Base-by-base conservation (phyloP, 2,329 filamentous ascomycete species). In the Colletotrichum spinosum region DNA sequence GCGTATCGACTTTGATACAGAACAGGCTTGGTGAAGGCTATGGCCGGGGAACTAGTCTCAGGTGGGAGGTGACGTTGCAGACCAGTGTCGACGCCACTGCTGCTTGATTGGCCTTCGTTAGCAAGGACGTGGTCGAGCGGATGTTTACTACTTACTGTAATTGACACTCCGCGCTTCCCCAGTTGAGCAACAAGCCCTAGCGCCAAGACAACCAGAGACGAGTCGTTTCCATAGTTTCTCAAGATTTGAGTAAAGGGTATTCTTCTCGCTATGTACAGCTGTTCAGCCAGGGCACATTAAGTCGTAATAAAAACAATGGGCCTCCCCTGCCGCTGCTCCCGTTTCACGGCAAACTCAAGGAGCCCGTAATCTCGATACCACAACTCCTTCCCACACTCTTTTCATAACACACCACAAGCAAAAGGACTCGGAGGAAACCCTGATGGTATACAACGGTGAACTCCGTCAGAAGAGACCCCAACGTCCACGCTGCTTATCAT, bases 31-130 rank as follows among this genome's bases (percentile, higher is more conserved):
- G 94, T 5, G 95, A 95, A 66, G 93, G 92, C 2, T 97, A 97
- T 76, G 94, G 94, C 8, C 86, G 88, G 48, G 91, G 92, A 5
- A 89, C 87, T 12, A 92, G 90, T 42, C 84, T 96, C 74, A 90
- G 90, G 72, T 99, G 96, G 96, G 96, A 99, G 80, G 93, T 98
- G 12, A 97, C 92, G 51, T 84, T 97, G 56, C 93, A 98, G 80
- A 89, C 93, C 74, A 89, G 78, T 59, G 78, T 78, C 6, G 78
- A 79, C 54, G 67, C 70, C 37, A 70, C 65, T 39, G 67, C 58
- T 62, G 25, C 25, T 25, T 25, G 25, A 25, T 25, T 4, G 25
- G 25, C 25, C 25, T 4, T 25, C 25, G 25, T 25, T 25, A 5
- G 25, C 25, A 25, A 25, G 2, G 17, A 17, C 17, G 17, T 17